Conservation (phyloP, 2,329 filamentous ascomycete species). For the Keithomyces neogunnii region DNA sequence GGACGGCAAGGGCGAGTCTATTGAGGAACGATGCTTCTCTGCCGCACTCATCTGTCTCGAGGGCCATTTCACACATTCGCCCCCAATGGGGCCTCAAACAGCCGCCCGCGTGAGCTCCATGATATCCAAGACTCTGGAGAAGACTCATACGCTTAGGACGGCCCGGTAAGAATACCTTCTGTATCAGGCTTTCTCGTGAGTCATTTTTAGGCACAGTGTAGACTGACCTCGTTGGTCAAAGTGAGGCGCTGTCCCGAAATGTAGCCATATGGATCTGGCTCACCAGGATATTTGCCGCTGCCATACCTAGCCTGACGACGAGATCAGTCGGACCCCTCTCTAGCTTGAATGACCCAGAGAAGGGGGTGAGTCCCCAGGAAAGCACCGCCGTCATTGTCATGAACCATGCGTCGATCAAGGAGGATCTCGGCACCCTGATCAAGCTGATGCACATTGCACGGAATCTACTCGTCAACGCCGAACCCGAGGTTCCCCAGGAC, state of each 20-base stretch:
- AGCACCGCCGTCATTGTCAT: constrained; percentile 54
- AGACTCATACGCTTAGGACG: constrained; percentile 53
- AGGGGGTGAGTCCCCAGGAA: constrained; percentile 51
- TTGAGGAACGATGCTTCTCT: constrained; percentile 56
- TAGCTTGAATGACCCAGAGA: constrained; percentile 44
- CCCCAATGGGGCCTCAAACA: constrained; percentile 48
- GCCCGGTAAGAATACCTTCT: constrained; percentile 38
- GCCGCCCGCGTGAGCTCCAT: constrained; percentile 47
- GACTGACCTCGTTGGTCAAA: constrained; percentile 16
- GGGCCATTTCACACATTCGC: constrained; percentile 49
- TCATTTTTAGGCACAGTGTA: constrained; percentile 8
- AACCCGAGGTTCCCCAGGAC: constrained; percentile 58
- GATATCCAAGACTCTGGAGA: constrained; percentile 53
- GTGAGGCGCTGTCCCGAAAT: constrained; percentile 52
- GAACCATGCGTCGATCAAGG: constrained; percentile 52
- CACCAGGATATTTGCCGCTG: constrained; percentile 51
- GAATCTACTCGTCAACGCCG: constrained; percentile 55
- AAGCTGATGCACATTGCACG: constrained; percentile 60
- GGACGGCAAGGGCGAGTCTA: constrained; percentile 33
- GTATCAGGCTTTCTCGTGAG: not conserved
- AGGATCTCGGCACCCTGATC: constrained; percentile 55
- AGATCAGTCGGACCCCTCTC: constrained; percentile 50
- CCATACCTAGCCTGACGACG: constrained; percentile 51
- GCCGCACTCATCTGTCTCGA: constrained; percentile 54
- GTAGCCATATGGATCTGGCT: constrained; percentile 59